Base-by-base conservation (phyloP, 805 yeast species). In the Ogataea nitratoaversa region DNA sequence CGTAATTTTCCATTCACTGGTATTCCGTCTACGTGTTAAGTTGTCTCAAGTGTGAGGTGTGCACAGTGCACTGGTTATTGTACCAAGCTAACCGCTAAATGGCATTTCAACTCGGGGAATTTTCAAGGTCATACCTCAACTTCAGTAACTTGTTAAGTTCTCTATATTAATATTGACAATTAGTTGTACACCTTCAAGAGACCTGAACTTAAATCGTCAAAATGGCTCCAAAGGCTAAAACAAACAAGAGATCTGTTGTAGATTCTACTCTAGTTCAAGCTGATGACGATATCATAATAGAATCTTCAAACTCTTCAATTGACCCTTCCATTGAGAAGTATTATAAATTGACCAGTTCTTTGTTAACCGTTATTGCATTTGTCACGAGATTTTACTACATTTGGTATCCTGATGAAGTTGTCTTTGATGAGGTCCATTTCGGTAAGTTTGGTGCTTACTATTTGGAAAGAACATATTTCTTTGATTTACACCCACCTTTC, bases 401-500 rank as follows among this genome's bases (percentile, higher is more conserved):
- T 40, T 71, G 79, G 60, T 68, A 65, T 36, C 95, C 95, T 3
- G 70, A 72, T 45, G 82, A 82, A 59, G 95, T 85, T 42, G 93
- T 85, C 3, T 85, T 85, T 52, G 95, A 85, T 64, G 95, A 85
- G 58, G 93, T 84, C 17, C 95, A 85, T 61, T 85, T 85, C 54
- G 95, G 95, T 28, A 84, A 84, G 54, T 84, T 84, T 60, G 91
- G 91, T 7, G 77, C 88, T 2, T 83, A 84, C 64, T 91, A 91
- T 63, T 66, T 91, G 44, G 85, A 91, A 63, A 74, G 96, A 47
- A 84, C 96, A 0, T 93, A 86, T 63, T 93, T 88, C 63, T 93
- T 93, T 57, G 99, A 93, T 65, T 79, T 93, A 38, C 99, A 93
- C 66, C 99, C 99, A 8, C 99, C 99, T 18, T 87, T 93, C 63